Conservation (phyloP, 768 basidiomycete genomes). For the Lentinula guzmanii region DNA sequence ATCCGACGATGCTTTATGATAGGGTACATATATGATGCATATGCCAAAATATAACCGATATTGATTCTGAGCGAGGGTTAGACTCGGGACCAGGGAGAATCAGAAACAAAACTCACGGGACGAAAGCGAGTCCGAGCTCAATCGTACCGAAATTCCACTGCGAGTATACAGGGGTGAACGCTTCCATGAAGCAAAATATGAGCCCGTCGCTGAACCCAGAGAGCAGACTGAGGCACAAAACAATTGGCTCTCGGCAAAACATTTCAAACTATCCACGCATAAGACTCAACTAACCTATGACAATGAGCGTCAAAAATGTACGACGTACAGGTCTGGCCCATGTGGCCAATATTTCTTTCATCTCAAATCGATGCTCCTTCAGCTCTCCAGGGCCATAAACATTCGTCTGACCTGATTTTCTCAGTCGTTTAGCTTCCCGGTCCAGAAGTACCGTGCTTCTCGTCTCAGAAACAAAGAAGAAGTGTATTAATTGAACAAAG, state of each 20-base stretch:
- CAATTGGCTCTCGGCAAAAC: constrained; percentile 9
- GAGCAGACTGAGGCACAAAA: constrained; percentile 7
- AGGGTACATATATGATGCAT: constrained; percentile 1
- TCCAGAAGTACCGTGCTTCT: constrained; percentile 3
- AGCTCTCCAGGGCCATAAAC: constrained; percentile 7
- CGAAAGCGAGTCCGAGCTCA: constrained; percentile 6
- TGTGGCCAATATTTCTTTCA: constrained; percentile 4
- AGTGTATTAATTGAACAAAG: constrained; percentile 5
- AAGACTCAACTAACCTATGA: not conserved
- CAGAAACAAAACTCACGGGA: constrained; percentile 1
- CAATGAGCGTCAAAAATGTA: not conserved
- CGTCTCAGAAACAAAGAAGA: constrained; percentile 7
- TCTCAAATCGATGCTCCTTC: constrained; percentile 5
- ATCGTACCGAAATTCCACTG: constrained; percentile 8
- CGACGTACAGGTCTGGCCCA: constrained; percentile 7
- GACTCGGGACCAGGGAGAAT: no score
- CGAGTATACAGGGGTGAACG: constrained; percentile 5
- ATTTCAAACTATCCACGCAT: constrained; percentile 2
- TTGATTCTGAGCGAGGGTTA: not conserved
- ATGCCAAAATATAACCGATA: constrained; percentile 5
- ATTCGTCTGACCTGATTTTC: constrained; percentile 2
- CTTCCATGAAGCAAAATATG: constrained; percentile 10
- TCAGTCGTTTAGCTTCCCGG: constrained; percentile 5
- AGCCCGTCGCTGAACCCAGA: constrained; percentile 8
- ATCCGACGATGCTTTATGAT: constrained; percentile 5